Base-by-base conservation (phyloP, 768 basidiomycete genomes). In the Termitomyces sp. region DNA sequence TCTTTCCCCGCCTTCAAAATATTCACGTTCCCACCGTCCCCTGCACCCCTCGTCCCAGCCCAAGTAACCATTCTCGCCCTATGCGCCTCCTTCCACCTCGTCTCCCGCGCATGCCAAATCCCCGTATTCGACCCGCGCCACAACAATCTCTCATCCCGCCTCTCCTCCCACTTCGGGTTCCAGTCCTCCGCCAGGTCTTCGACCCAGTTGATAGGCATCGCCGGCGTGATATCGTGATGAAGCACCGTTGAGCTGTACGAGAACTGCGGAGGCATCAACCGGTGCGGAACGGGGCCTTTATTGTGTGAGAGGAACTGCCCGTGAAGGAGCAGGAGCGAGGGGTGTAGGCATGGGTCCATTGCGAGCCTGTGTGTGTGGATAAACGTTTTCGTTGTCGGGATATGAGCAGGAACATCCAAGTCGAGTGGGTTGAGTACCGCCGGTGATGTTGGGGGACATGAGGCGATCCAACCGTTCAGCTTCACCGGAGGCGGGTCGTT, bases 111-210 rank as follows among this genome's bases (percentile, higher is more conserved):
- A 55, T 80, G 80, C 68, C 71, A 76, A 1, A 83, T 86, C 28
- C 89, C 89, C 4, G 88, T 91, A 30, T 84, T 89, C 32, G 82
- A 81, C 4, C 90, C 90, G 26, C 90, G 74, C 90, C 90, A 92
- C 54, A 82, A 76, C 49, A 91, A 58, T 33, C 80, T 67, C 57
- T 82, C 79, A 63, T 87, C 80, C 1, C 67, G 58, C 70, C 85
- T 88, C 53, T 79, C 74, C 1, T 81, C 78, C 86, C 88, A 92
- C 0, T 75, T 75, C 5, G 82, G 77, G 65, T 87, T 48, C 28
- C 20, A 81, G 60, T 82, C 74, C 6, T 63, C 60, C 5, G 74
- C 69, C 10, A 72, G 61, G 4, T 75, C 75, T 6, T 66, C 68
- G 0, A 75, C 63, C 80, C 81, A 84, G 56, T 76, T 78, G 32